Percentiles rank a stretch among this genome's conserved stretches.
Evolutionary conservation across 1,284 basidiomycete species (phyloP).

Genomic region (Sparassis latifolia): DNA sequence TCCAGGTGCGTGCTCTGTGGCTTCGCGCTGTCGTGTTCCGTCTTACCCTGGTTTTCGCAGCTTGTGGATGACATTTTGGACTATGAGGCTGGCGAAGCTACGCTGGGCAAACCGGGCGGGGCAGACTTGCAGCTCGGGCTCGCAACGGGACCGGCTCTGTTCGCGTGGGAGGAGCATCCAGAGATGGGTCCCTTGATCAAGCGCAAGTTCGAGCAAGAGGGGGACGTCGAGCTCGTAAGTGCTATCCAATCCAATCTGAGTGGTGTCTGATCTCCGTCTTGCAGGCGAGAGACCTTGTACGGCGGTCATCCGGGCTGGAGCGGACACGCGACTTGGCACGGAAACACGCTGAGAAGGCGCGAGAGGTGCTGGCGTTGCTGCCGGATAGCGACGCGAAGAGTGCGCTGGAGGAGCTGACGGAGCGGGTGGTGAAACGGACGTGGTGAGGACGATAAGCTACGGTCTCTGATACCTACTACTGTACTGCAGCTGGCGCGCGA

Average conservation of each 20-base stretch:
- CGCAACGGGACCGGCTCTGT: conserved; percentile 91
- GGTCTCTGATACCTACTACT: background rate
- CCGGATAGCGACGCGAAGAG: conserved; percentile 79
- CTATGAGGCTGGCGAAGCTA: conserved; percentile 63
- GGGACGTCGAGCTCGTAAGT: conserved; percentile 81
- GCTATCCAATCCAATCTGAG: background rate
- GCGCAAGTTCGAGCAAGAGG: conserved; percentile 76
- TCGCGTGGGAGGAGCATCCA: conserved; percentile 88
- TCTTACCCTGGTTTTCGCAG: conserved; percentile 33
- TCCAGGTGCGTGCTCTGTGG: conserved; percentile 67
- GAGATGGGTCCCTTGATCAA: conserved; percentile 79
- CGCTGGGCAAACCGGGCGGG: conserved; percentile 82
- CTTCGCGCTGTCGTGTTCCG: background rate
- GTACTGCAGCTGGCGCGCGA: background rate
- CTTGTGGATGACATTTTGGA: conserved; percentile 92
- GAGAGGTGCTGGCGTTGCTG: conserved; percentile 62
- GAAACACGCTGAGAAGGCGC: conserved; percentile 75
- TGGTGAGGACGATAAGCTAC: conserved; percentile 26
- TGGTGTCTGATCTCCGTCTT: conserved; percentile 6
- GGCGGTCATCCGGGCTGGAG: conserved; percentile 70
- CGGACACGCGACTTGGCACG: conserved; percentile 76
- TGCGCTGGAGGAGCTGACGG: conserved; percentile 63
- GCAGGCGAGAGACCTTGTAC: conserved; percentile 73
- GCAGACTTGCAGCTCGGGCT: conserved; percentile 85
- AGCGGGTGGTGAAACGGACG: conserved; percentile 55